A percentile compares a stretch with the other conserved stretches of the same genome.
phyloP scores from a whole-genome alignment of 176 grass and related monocot genomes.

The Oryza brachyantha region DNA sequence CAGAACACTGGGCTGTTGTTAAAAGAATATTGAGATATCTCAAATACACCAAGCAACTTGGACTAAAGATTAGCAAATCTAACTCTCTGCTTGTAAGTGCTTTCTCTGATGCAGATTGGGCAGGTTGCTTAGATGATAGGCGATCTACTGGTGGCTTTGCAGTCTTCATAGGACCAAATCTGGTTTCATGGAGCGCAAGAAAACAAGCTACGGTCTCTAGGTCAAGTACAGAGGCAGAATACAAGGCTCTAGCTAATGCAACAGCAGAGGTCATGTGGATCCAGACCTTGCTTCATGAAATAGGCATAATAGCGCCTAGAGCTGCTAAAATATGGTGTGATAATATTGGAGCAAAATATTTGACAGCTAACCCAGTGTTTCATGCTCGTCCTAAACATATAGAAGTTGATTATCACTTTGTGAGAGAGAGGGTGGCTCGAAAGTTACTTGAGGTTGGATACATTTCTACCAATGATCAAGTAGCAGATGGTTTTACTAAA shows the following conservation, averaged over 20 bases:
- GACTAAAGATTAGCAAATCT: background rate
- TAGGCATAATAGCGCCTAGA: background rate
- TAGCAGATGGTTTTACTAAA: too few species aligned
- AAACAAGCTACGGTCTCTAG: background rate
- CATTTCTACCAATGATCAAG: too few species aligned
- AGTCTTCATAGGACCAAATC: background rate
- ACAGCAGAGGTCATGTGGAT: background rate
- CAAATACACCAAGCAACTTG: background rate
- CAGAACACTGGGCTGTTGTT: rapidly evolving
- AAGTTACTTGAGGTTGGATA: too few species aligned
- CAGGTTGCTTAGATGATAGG: background rate
- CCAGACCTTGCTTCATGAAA: background rate
- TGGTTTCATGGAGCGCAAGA: background rate
- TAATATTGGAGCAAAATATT: background rate
- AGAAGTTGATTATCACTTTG: background rate
- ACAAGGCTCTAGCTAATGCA: background rate
- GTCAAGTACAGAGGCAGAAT: background rate
- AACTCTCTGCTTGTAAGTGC: background rate
- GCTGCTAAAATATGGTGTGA: background rate
- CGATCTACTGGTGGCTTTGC: background rate
- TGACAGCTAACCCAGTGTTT: background rate
- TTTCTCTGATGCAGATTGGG: background rate
- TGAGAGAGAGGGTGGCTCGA: too few species aligned
- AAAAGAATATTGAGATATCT: background rate
- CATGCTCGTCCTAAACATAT: background rate